These are phyloP conservation scores for Purpureocillium takamizusanense DNA, from an alignment of 2,329 filamentous ascomycete genomes.

Conservation along the genomic window DNA sequence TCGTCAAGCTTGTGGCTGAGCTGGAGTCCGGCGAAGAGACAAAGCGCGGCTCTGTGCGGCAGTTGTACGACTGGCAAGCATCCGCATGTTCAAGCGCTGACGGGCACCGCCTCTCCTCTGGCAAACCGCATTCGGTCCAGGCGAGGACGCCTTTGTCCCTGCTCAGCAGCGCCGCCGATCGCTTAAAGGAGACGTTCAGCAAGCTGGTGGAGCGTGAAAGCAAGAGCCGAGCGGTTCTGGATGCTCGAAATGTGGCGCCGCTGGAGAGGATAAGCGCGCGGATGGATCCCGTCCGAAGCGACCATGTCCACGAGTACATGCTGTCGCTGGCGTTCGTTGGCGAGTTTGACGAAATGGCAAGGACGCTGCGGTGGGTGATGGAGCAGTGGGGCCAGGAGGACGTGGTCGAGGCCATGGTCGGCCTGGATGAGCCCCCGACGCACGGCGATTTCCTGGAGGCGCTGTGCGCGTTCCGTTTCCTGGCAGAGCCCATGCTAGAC, in stretches of 20 bases:
- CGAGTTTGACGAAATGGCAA: constrained; percentile 48
- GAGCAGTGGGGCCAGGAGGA: constrained; percentile 29
- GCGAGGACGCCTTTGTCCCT: constrained; percentile 2
- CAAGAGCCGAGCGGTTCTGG: constrained; percentile 9
- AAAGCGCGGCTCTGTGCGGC: constrained; percentile 3
- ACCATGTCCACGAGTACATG: constrained; percentile 49
- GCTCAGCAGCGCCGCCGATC: constrained; percentile 11
- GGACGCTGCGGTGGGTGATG: constrained; percentile 50
- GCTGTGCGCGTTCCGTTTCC: constrained; percentile 38
- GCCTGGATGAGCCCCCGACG: constrained; percentile 22
- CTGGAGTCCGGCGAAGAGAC: constrained; percentile 6
- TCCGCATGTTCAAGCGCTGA: neutral
- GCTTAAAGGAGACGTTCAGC: constrained; percentile 18
- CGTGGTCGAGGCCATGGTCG: constrained; percentile 24
- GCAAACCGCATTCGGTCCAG: neutral
- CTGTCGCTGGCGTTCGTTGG: constrained; percentile 52
- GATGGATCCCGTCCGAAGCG: constrained; percentile 21
- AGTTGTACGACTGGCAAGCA: constrained; percentile 1
- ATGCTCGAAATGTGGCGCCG: constrained; percentile 13
- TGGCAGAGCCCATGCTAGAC: constrained; percentile 33
- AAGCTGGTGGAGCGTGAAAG: constrained; percentile 15
- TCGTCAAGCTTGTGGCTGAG: constrained; percentile 11
- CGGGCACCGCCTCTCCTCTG: neutral
- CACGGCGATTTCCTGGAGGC: constrained; percentile 25
- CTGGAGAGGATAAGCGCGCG: constrained; percentile 24